Conservation (phyloP, 1,284 basidiomycete species). For the Caloboletus firmus region DNA sequence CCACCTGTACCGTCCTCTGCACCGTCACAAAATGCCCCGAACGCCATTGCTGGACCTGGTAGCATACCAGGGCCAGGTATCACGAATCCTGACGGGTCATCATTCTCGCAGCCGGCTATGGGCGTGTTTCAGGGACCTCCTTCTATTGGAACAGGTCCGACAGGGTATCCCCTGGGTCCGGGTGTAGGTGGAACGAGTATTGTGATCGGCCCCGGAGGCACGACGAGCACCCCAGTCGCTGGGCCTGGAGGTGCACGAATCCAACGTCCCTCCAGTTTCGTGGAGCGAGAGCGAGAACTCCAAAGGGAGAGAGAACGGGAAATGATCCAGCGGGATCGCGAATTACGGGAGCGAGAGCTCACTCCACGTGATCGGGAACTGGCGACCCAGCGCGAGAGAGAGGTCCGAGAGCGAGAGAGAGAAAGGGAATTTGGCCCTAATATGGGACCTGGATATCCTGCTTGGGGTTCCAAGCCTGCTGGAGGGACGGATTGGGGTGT, state of each 20-base stretch:
- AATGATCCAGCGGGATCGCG: constrained; percentile 25
- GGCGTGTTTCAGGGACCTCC: constrained; percentile 33
- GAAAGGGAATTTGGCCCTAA: constrained; percentile 29
- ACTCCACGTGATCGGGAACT: constrained; percentile 26
- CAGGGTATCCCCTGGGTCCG: constrained; percentile 25
- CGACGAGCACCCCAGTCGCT: constrained; percentile 17
- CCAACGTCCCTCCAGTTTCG: constrained; percentile 28
- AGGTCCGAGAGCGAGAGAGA: constrained; percentile 26
- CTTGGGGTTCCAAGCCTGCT: constrained; percentile 29
- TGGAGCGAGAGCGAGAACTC: constrained; percentile 29
- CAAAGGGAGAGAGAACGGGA: constrained; percentile 29
- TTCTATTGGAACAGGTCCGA: constrained; percentile 20
- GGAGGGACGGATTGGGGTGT: constrained; percentile 30
- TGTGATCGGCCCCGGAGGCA: constrained; percentile 27
- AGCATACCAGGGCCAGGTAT: constrained; percentile 10
- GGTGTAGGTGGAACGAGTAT: constrained; percentile 25
- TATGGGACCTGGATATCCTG: constrained; percentile 20
- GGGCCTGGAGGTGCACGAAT: constrained; percentile 24
- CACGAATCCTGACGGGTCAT: constrained; percentile 16
- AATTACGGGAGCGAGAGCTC: constrained; percentile 25
- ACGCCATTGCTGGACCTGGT: constrained; percentile 10
- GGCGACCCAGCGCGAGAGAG: constrained; percentile 23
- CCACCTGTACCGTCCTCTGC: constrained; percentile 5
- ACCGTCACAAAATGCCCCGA: constrained; percentile 15
- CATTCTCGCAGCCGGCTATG: constrained; percentile 32